phyloP scores from a whole-genome alignment of 2,329 filamentous ascomycete species.

The Celoporthe dispersa region DNA sequence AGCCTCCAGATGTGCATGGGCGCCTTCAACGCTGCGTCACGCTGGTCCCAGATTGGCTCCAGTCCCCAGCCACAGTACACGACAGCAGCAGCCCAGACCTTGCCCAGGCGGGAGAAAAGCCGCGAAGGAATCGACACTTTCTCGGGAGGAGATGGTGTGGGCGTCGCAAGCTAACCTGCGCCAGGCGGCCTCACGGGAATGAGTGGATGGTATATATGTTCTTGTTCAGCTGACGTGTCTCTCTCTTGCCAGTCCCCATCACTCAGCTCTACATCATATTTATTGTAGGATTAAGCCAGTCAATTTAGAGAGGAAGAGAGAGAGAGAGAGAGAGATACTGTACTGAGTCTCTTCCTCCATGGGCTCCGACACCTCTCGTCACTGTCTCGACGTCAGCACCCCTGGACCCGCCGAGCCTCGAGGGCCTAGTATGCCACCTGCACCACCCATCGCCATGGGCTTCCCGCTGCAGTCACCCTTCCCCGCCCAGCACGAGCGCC shows the following conservation, averaged over 20 bases:
- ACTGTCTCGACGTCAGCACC: neutral
- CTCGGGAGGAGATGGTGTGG: neutral
- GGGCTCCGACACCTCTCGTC: neutral
- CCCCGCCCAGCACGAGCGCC: conserved; percentile 42
- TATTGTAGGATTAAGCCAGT: neutral
- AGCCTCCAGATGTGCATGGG: neutral
- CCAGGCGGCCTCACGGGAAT: neutral
- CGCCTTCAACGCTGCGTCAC: neutral
- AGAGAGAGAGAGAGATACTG: neutral
- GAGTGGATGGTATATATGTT: neutral
- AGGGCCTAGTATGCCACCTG: neutral
- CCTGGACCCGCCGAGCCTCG: neutral
- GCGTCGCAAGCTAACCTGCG: neutral
- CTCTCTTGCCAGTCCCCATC: neutral
- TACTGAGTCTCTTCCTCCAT: neutral
- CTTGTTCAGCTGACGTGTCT: neutral
- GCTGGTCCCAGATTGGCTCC: neutral
- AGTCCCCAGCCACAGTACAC: neutral
- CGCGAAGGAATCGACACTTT: neutral
- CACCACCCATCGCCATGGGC: conserved; percentile 3
- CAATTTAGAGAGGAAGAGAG: neutral
- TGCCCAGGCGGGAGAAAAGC: neutral
- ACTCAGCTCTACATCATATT: neutral
- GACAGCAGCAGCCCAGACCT: neutral
- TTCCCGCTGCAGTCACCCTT: conserved; percentile 23